Percentiles rank a stretch among this genome's conserved stretches.
These are phyloP conservation scores for Escallonia rubra DNA, from an alignment of 129 eudicot species.

Conservation along the genomic window DNA sequence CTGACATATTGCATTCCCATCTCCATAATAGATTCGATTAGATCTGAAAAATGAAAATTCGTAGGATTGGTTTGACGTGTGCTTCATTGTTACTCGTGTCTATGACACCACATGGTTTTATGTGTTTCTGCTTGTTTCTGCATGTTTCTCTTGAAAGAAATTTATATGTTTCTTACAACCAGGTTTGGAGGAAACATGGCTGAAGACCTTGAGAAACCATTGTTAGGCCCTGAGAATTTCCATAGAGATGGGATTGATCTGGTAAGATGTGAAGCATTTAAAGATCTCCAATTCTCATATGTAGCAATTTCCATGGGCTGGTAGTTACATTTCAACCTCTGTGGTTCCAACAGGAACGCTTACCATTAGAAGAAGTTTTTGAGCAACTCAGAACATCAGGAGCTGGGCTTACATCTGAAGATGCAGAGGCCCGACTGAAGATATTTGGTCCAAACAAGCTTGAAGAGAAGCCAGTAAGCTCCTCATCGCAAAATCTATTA, in stretches of 20 bases:
- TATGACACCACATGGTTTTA: background rate
- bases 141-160: background rate
- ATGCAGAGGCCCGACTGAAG: constrained; percentile 37
- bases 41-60: background rate
- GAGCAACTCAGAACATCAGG: constrained; percentile 32
- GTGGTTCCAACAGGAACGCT: constrained; percentile 30
- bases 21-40: background rate
- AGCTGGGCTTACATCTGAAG: constrained; percentile 42
- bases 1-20: background rate
- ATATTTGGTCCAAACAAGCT: constrained; percentile 57
- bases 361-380: constrained; percentile 55
- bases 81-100: background rate
- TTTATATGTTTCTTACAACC: background rate
- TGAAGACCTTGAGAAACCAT: constrained; percentile 28
- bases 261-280: constrained; percentile 12
- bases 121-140: background rate
- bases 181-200: constrained; percentile 24
- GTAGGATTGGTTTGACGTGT: background rate
- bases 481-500: background rate
- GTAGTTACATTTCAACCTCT: background rate
- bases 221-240: constrained; percentile 29
- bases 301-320: background rate
- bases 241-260: constrained; percentile 33
- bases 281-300: background rate
- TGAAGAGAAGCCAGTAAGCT: constrained; percentile 45